Conservation (phyloP, 2,329 filamentous ascomycete species). For the Malbranchea zuffiana region DNA sequence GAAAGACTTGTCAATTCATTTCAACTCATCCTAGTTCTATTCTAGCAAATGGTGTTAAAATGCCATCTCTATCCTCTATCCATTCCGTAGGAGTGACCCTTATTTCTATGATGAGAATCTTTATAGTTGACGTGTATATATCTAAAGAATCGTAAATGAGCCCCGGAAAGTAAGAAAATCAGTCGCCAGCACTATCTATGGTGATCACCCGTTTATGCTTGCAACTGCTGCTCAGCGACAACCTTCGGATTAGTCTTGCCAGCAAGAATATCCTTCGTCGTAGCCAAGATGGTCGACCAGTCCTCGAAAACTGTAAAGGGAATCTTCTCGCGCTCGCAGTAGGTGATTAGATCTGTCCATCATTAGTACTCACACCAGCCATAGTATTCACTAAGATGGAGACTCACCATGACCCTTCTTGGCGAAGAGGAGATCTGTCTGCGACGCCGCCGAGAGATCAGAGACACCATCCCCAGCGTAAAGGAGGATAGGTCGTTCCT, state of each 20-base stretch:
- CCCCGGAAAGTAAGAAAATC: background rate
- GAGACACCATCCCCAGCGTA: constrained; percentile 94
- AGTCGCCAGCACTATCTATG: too few species aligned
- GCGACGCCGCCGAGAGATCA: constrained; percentile 79
- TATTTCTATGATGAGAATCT: too few species aligned
- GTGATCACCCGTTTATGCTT: too few species aligned
- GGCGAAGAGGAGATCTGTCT: constrained; percentile 87
- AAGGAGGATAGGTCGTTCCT: constrained; percentile 68
- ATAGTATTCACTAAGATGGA: constrained; percentile 11
- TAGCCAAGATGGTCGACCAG: constrained; percentile 67
- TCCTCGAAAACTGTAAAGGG: constrained; percentile 81
- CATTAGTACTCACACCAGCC: constrained; percentile 8
- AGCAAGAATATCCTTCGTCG: constrained; percentile 64
- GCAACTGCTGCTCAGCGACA: constrained; percentile 10
- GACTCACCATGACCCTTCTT: constrained; percentile 71
- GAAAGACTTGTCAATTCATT: too few species aligned
- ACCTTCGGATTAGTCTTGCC: constrained; percentile 41
- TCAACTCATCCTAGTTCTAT: too few species aligned
- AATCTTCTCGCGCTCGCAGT: constrained; percentile 72
- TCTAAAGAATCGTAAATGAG: too few species aligned
- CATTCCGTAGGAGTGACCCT: too few species aligned
- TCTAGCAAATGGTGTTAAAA: too few species aligned
- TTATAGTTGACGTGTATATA: too few species aligned
- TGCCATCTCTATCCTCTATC: too few species aligned
- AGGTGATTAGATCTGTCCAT: constrained; percentile 66